Evolutionary conservation across 441 rosid species (phyloP), one percentile per base, ranked within the genome.

Genomic region (Jatropha multifida): DNA sequence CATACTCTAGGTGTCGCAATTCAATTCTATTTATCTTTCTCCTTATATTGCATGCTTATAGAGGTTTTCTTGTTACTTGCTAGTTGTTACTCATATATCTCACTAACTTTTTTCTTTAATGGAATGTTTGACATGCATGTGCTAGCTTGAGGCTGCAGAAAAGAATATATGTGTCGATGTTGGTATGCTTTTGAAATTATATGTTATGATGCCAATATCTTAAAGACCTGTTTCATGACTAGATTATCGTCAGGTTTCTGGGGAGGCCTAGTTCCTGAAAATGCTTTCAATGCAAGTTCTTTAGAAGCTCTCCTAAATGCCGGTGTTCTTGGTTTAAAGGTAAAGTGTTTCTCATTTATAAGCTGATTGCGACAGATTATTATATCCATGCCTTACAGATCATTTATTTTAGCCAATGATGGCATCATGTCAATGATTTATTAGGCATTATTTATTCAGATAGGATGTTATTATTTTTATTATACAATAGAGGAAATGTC

Each of bases 221-320:
- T n/a, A 61, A 72, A 46, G 58, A 64, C 23, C 42, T 1, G 26
- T 56, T 42, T 63, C 37, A 69, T 65, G 74, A 81, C 18, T 55
- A 23, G 72, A 69, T 17, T 17, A 12, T 78, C 63, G 80, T 69
- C 85, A 94, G 99, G 99, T 70, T 96, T 96, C 67, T 96, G 99
- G 98, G 99, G 99, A 78, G 98, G 99, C 77, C 83, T 94, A 65
- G 98, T 92, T 74, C 98, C 99, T 75, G 98, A 84, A 44, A 96
- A 96, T 86, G 98, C 99, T 71, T 88, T 83, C 41, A 88, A 92
- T 74, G 82, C 88, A 80, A 88, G 81, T 74, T 85, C 88, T 55
- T 86, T 96, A 26, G 85, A 84, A 76, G 93, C 93, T 78, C 97
- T 96, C 38, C 84, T 96, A 73, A 83, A 74, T 60, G 96, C 93